These are phyloP conservation scores for Epichloe aotearoae DNA, from an alignment of 2,329 filamentous ascomycete genomes.

Conservation along the genomic window DNA sequence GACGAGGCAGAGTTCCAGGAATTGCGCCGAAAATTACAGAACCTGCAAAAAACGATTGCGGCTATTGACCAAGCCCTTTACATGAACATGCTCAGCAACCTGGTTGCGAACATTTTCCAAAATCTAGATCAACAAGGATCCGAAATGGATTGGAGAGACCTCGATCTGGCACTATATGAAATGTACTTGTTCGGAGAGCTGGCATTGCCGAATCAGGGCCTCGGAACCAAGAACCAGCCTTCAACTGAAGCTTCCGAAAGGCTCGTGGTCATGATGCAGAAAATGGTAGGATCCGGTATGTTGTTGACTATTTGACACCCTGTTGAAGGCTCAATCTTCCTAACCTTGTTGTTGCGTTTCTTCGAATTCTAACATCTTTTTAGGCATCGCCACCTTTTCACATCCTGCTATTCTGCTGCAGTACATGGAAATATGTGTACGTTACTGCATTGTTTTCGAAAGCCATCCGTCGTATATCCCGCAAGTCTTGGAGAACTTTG, in stretches of 20 bases:
- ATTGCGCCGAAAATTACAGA: slow-evolving; percentile 75
- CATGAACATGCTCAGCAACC: slow-evolving; percentile 72
- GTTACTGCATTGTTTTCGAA: slow-evolving; percentile 89
- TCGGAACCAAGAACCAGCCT: slow-evolving; percentile 77
- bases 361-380: neutral
- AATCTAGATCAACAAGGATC: slow-evolving; percentile 60
- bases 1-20: slow-evolving; percentile 98
- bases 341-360: neutral
- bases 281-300: slow-evolving; percentile 85
- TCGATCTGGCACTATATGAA: slow-evolving; percentile 87
- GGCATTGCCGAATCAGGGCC: slow-evolving; percentile 72
- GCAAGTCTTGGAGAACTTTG: slow-evolving; percentile 80
- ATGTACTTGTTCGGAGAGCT: slow-evolving; percentile 94
- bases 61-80: slow-evolving; percentile 80
- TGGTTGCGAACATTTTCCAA: slow-evolving; percentile 80
- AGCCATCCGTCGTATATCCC: slow-evolving; percentile 69
- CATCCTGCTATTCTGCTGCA: slow-evolving; percentile 89
- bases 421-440: slow-evolving; percentile 97
- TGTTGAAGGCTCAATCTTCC: neutral
- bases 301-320: slow-evolving; percentile 4
- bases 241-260: slow-evolving; percentile 67
- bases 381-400: slow-evolving; percentile 70
- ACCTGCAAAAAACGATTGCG: slow-evolving; percentile 84
- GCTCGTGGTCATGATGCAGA: slow-evolving; percentile 82
- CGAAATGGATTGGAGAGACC: slow-evolving; percentile 82